Evolutionary conservation across 768 basidiomycete genomes (phyloP).

Genomic region (Boletellus ananas): DNA sequence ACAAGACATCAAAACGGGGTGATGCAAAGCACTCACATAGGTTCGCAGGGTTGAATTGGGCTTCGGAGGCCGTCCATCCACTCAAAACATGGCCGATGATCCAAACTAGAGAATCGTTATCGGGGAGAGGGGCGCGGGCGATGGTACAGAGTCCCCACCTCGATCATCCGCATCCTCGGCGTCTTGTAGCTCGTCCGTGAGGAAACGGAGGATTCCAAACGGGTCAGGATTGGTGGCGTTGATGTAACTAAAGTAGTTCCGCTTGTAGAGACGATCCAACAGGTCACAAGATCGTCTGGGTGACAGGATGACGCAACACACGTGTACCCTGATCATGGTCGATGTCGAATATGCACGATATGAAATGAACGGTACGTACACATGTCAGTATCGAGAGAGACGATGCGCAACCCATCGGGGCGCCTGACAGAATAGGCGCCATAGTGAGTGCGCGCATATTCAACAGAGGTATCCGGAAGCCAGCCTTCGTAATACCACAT

Average conservation of each 20-base stretch:
- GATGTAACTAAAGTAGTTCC: conserved; percentile 48
- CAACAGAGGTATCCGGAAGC: conserved; percentile 34
- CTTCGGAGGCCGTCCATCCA: conserved; percentile 44
- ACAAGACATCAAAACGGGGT: too few species aligned
- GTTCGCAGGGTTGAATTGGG: conserved; percentile 41
- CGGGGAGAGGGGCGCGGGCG: background rate
- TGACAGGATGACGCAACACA: conserved; percentile 12
- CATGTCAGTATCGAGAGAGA: conserved; percentile 43
- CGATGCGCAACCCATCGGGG: conserved; percentile 41
- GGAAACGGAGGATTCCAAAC: conserved; percentile 47
- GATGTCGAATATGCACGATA: background rate
- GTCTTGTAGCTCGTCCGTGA: conserved; percentile 51
- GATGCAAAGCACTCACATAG: conserved; percentile 33
- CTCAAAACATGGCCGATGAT: conserved; percentile 48
- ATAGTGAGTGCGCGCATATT: conserved; percentile 41
- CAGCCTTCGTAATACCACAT: conserved; percentile 45
- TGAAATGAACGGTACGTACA: conserved; percentile 31
- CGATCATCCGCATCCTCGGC: conserved; percentile 47
- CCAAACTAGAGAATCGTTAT: conserved; percentile 36
- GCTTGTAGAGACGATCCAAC: conserved; percentile 15
- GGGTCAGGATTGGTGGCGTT: conserved; percentile 43
- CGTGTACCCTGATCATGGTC: conserved; percentile 30
- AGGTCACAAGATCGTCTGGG: background rate
- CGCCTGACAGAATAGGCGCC: conserved; percentile 42
- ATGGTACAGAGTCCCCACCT: conserved; percentile 23